phyloP scores from a whole-genome alignment of 257 asterid species.

The Rauvolfia tetraphylla region DNA sequence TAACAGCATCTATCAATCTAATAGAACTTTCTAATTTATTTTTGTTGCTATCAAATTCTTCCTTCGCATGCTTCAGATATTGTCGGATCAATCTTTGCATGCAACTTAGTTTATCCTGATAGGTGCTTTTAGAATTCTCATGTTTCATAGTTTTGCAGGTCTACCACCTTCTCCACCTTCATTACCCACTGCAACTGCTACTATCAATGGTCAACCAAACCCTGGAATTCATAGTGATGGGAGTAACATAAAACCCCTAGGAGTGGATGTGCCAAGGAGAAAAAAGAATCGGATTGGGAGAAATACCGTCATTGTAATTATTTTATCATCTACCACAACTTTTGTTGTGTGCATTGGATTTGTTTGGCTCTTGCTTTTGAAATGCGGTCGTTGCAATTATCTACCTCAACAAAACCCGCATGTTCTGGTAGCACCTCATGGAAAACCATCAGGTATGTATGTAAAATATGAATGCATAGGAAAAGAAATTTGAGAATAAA shows the following conservation, averaged over 20 bases:
- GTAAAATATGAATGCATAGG: not conserved
- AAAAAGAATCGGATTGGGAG: conserved; percentile 40
- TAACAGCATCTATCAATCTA: not conserved
- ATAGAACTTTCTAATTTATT: not conserved
- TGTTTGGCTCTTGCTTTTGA: conserved; percentile 51
- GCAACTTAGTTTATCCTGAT: no score
- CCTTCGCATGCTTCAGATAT: not conserved
- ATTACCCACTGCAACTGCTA: conserved; percentile 39
- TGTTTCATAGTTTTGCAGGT: conserved; percentile 41
- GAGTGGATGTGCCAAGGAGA: conserved; percentile 58
- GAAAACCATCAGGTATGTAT: conserved; percentile 52
- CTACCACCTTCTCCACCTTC: conserved; percentile 91
- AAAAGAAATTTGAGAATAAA: not conserved
- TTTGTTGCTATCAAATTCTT: not conserved
- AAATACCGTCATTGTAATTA: conserved; percentile 48
- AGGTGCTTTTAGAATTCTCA: conserved; percentile 19
- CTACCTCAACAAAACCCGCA: conserved; percentile 27
- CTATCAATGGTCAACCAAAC: conserved; percentile 41
- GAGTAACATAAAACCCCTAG: conserved; percentile 66
- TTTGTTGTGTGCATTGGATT: conserved; percentile 59
- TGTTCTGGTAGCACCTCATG: conserved; percentile 30
- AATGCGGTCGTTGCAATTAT: conserved; percentile 28
- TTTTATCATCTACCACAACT: conserved; percentile 61
- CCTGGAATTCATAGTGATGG: conserved; percentile 38
- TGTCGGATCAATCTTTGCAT: not conserved